Evolutionary conservation across 805 yeast genomes (phyloP).

Genomic region (Candida maris): DNA sequence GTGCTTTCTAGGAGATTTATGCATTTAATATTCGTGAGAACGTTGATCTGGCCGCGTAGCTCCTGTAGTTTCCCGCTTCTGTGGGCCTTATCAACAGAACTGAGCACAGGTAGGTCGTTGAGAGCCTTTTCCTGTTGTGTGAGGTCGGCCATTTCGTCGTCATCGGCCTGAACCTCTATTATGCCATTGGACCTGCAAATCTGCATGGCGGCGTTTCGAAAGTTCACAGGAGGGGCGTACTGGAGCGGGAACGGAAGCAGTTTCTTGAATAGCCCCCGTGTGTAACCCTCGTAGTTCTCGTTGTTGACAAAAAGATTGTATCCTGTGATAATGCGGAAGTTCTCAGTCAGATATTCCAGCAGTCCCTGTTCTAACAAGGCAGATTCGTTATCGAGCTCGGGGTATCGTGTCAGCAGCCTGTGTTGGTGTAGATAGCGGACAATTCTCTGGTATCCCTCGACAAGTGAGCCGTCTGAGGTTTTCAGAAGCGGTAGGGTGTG

Average conservation of each 20-base stretch:
- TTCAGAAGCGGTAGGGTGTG: slow-evolving; percentile 49
- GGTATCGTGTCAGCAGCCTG: slow-evolving; percentile 2
- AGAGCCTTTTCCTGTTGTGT: slow-evolving; percentile 23
- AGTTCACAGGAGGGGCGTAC: slow-evolving; percentile 59
- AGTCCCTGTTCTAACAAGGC: slow-evolving; percentile 42
- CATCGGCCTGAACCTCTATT: slow-evolving; percentile 30
- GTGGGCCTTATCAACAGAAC: slow-evolving; percentile 26
- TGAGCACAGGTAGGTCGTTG: slow-evolving; percentile 27
- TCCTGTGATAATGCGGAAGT: slow-evolving; percentile 45
- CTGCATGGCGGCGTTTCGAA: slow-evolving; percentile 32
- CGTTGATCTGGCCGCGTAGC: slow-evolving; percentile 24
- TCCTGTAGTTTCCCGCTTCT: slow-evolving; percentile 21
- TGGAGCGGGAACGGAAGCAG: slow-evolving; percentile 71
- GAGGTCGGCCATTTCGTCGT: slow-evolving; percentile 23
- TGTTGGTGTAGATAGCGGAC: slow-evolving; percentile 26
- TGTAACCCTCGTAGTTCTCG: slow-evolving; percentile 55
- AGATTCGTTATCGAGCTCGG: slow-evolving; percentile 5
- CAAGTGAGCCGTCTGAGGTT: slow-evolving; percentile 15
- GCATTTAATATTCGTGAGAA: slow-evolving; percentile 30
- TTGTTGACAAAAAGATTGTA: slow-evolving; percentile 56
- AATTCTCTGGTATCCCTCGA: slow-evolving; percentile 44
- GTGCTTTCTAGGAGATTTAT: slow-evolving; percentile 20
- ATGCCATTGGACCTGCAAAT: slow-evolving; percentile 33
- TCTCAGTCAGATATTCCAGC: slow-evolving; percentile 37
- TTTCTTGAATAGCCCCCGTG: slow-evolving; percentile 50